Conservation (phyloP, 1,284 basidiomycete species). For the Leccinum variabile region DNA sequence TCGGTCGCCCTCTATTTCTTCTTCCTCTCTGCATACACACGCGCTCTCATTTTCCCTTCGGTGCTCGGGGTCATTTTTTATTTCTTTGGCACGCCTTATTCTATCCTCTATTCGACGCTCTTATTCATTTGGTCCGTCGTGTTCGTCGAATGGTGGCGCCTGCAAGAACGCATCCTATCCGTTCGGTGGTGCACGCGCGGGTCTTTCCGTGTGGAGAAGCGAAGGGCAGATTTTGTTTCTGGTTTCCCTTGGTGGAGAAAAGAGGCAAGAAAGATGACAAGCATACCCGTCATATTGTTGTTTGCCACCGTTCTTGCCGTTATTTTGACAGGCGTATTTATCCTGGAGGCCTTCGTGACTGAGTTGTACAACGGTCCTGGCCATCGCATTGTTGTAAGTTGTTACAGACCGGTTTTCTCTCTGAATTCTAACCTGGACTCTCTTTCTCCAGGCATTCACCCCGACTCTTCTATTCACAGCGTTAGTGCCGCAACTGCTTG, state of each 20-base stretch:
- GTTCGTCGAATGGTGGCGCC: conserved; percentile 90
- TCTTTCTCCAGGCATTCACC: conserved; percentile 51
- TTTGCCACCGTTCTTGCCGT: conserved; percentile 74
- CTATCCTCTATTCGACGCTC: conserved; percentile 73
- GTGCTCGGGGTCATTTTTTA: conserved; percentile 59
- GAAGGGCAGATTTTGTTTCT: conserved; percentile 64
- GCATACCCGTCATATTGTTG: conserved; percentile 75
- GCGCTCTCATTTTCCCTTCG: conserved; percentile 71
- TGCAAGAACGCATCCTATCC: conserved; percentile 77
- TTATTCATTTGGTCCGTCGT: conserved; percentile 78
- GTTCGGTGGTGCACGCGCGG: conserved; percentile 80
- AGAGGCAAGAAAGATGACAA: conserved; percentile 73
- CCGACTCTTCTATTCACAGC: conserved; percentile 86
- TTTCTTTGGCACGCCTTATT: conserved; percentile 70
- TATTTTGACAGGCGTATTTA: conserved; percentile 78
- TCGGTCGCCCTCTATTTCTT: conserved; percentile 89
- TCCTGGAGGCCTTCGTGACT: conserved; percentile 86
- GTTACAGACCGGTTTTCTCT: background rate
- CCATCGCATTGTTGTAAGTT: conserved; percentile 70
- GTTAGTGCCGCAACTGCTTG: conserved; percentile 83
- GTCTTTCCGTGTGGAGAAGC: conserved; percentile 74
- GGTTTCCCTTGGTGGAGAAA: conserved; percentile 71
- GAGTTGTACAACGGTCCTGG: conserved; percentile 87
- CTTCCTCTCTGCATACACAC: conserved; percentile 84
- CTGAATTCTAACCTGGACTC: background rate